A percentile compares a stretch with the other conserved stretches of the same genome.
These are phyloP conservation scores for Dendrobium officinale DNA, from an alignment of 106 monocot genomes.

Conservation along the genomic window DNA sequence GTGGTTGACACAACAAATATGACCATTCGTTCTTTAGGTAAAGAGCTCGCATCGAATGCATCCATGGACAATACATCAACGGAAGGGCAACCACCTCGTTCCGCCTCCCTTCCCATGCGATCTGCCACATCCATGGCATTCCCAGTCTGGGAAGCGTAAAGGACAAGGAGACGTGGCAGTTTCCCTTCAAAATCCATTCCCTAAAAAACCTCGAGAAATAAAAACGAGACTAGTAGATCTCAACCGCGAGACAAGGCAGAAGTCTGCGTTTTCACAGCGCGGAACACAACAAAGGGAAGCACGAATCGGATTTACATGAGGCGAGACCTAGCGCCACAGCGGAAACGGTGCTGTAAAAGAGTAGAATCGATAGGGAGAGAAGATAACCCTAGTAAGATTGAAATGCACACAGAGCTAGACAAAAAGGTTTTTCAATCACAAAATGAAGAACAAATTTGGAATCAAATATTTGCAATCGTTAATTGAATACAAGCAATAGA, in stretches of 20 bases:
- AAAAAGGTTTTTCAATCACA: not conserved
- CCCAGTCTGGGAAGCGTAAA: slow-evolving; percentile 89
- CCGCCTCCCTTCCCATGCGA: slow-evolving; percentile 77
- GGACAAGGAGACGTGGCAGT: slow-evolving; percentile 37
- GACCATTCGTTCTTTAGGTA: slow-evolving; percentile 38
- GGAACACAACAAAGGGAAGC: not conserved
- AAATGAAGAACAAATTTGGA: not conserved
- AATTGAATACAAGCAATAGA: not conserved
- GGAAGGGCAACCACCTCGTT: slow-evolving; percentile 65
- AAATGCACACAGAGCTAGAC: not conserved
- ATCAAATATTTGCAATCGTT: not conserved
- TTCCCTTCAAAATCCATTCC: slow-evolving; percentile 6
- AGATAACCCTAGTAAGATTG: not conserved
- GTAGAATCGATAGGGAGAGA: not conserved
- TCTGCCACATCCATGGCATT: slow-evolving; percentile 86
- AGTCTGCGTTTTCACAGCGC: too few relatives aligned
- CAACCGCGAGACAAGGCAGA: not conserved
- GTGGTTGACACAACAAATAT: slow-evolving; percentile 90
- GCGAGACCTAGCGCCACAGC: not conserved
- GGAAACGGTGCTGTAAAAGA: not conserved
- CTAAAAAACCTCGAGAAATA: not conserved
- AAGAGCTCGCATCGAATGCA: slow-evolving; percentile 41
- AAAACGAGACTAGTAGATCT: not conserved
- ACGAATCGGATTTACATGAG: not conserved
- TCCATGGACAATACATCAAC: slow-evolving; percentile 61